Percentiles rank a stretch among this genome's conserved stretches.
phyloP scores from a whole-genome alignment of 345 rosid species.

The Sonneratia alba region DNA sequence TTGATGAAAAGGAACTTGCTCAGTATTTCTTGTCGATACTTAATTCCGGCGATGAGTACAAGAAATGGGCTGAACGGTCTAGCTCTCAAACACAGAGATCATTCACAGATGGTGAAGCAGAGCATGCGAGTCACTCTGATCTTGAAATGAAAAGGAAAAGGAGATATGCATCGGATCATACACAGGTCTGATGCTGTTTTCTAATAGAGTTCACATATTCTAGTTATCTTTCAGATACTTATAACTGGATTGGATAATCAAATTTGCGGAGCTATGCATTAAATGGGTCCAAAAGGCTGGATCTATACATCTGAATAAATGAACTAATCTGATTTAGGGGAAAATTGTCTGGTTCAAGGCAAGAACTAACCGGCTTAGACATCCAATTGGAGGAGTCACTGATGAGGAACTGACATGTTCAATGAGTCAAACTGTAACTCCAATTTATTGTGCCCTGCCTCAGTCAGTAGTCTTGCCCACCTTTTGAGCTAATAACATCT shows the following conservation, averaged over 20 bases:
- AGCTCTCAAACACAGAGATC: conserved; percentile 6
- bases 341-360: too few relatives aligned
- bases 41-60: conserved; percentile 44
- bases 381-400: not conserved
- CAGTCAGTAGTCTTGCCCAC: not conserved
- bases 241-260: not conserved
- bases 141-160: conserved; percentile 22
- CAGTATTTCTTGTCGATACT: conserved; percentile 50
- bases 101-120: conserved; percentile 15
- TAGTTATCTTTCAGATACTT: not conserved
- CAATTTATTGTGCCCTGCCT: not conserved
- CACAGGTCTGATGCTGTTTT: conserved; percentile 39
- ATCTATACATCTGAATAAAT: not conserved
- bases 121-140: conserved; percentile 12
- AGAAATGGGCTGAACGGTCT: conserved; percentile 52
- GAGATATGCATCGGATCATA: conserved; percentile 59
- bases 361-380: too few relatives aligned
- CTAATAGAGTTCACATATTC: not conserved
- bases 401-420: not conserved
- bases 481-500: not conserved
- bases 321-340: too few relatives aligned
- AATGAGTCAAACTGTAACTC: not conserved
- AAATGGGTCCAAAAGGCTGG: not conserved
- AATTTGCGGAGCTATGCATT: not conserved
- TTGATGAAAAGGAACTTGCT: conserved; percentile 47